phyloP scores from a whole-genome alignment of 306 rosid species.

The Luffa acutangula region DNA sequence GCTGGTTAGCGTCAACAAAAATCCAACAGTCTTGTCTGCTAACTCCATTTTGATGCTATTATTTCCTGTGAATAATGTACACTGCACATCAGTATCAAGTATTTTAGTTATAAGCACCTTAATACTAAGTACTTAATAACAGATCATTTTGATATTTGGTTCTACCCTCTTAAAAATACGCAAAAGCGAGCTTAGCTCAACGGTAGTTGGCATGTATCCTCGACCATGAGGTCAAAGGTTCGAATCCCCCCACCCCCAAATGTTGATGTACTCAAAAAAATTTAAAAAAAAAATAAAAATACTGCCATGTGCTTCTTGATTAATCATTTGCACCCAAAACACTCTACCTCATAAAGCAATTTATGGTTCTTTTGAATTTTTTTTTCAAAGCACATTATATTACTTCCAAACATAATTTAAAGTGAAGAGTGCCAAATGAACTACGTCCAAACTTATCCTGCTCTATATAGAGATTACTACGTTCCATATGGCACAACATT shows the following conservation, averaged over 20 bases:
- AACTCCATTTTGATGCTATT: constrained; percentile 50
- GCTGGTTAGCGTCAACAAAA: constrained; percentile 59
- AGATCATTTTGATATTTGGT: neutral
- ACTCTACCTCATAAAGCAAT: neutral
- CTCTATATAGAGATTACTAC: neutral
- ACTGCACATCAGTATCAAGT: neutral
- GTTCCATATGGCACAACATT: neutral
- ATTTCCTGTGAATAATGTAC: constrained; percentile 26
- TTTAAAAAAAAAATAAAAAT: too few relatives aligned
- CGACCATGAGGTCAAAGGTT: too few relatives aligned
- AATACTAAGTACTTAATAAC: neutral
- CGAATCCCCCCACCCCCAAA: too few relatives aligned
- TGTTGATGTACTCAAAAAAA: too few relatives aligned
- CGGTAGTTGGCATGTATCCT: too few relatives aligned
- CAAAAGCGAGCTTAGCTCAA: too few relatives aligned
- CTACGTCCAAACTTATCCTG: neutral
- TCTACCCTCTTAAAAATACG: neutral
- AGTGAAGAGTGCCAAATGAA: neutral
- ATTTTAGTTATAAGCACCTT: neutral
- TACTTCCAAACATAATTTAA: neutral
- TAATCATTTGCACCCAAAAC: neutral
- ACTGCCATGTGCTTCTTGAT: neutral
- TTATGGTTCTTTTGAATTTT: neutral
- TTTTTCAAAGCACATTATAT: neutral
- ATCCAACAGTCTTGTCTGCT: constrained; percentile 81